A percentile compares a stretch with the other conserved stretches of the same genome.
phyloP scores from a whole-genome alignment of 495 filamentous ascomycete genomes.

The Penicillium longicatenatum region DNA sequence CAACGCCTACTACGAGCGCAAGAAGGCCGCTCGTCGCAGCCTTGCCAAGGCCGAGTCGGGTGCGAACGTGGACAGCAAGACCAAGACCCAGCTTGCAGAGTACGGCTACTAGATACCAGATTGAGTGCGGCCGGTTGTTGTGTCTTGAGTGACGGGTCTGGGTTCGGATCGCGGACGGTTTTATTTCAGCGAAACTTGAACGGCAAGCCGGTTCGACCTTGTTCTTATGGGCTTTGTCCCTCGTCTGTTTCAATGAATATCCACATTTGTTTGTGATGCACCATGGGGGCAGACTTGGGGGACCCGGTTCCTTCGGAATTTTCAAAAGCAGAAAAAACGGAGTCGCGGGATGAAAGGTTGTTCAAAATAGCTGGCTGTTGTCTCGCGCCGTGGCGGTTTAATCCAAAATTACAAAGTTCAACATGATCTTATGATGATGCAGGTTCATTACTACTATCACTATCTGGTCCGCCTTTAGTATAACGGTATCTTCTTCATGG shows the following conservation, averaged over 20 bases:
- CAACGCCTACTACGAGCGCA: slow-evolving; percentile 98
- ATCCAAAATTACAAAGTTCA: slow-evolving; percentile 51
- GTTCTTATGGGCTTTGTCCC: slow-evolving; percentile 26
- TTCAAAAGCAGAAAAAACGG: slow-evolving; percentile 41
- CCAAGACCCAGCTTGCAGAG: slow-evolving; percentile 68
- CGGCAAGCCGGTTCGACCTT: slow-evolving; percentile 47
- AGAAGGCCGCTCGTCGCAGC: slow-evolving; percentile 91
- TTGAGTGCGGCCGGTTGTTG: slow-evolving; percentile 49
- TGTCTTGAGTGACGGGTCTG: slow-evolving; percentile 46
- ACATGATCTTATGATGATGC: slow-evolving; percentile 39
- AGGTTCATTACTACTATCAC: slow-evolving; percentile 10
- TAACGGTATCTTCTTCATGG: neutral
- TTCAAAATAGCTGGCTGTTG: slow-evolving; percentile 51
- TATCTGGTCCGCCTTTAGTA: slow-evolving; percentile 1
- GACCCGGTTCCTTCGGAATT: slow-evolving; percentile 30
- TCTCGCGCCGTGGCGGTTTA: slow-evolving; percentile 53
- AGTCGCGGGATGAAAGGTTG: slow-evolving; percentile 50
- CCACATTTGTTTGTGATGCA: slow-evolving; percentile 38
- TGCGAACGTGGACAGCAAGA: slow-evolving; percentile 79
- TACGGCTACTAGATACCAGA: slow-evolving; percentile 69
- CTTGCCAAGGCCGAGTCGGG: slow-evolving; percentile 88
- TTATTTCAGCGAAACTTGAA: slow-evolving; percentile 47
- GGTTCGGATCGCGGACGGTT: slow-evolving; percentile 51
- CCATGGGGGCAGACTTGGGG: slow-evolving; percentile 32
- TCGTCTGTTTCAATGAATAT: slow-evolving; percentile 33